A percentile compares a stretch with the other conserved stretches of the same genome.
These are phyloP conservation scores for Elongisporangium prolatum DNA, from an alignment of 352 stramenopile genomes.

Conservation along the genomic window DNA sequence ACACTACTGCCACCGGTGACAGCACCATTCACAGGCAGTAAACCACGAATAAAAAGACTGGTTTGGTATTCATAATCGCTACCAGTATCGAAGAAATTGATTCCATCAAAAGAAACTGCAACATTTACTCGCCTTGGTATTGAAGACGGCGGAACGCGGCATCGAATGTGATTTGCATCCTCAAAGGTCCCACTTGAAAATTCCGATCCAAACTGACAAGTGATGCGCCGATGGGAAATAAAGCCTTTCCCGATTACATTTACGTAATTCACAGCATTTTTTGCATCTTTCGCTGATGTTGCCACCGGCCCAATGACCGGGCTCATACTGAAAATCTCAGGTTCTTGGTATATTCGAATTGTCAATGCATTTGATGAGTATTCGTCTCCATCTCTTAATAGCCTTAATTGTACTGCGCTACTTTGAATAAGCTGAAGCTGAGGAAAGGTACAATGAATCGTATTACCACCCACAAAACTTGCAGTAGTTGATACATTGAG, in stretches of 20 bases:
- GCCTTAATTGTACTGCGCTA: too few species aligned
- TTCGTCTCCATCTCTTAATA: constrained; percentile 8
- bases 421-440: constrained; percentile 3
- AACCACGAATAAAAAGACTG: constrained; percentile 19
- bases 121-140: constrained; percentile 19
- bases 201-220: constrained; percentile 25
- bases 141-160: constrained; percentile 27
- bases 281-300: neutral
- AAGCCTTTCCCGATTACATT: constrained; percentile 44
- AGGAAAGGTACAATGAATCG: constrained; percentile 18
- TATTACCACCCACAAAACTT: constrained; percentile 12
- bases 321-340: constrained; percentile 26
- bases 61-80: constrained; percentile 33
- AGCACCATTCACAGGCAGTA: constrained; percentile 43
- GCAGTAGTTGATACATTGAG: constrained; percentile 24
- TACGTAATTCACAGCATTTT: constrained; percentile 1
- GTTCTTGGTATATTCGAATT: constrained; percentile 18
- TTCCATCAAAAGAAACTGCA: constrained; percentile 60
- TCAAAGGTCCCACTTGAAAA: constrained; percentile 28
- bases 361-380: constrained; percentile 21
- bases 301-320: constrained; percentile 15
- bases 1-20: constrained; percentile 58
- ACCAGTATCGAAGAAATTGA: constrained; percentile 37
- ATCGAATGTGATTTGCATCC: constrained; percentile 27
- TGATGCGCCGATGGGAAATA: constrained; percentile 24